phyloP scores from a whole-genome alignment of 2,329 filamentous ascomycete genomes.

The Calonectria pseudoreteaudii region DNA sequence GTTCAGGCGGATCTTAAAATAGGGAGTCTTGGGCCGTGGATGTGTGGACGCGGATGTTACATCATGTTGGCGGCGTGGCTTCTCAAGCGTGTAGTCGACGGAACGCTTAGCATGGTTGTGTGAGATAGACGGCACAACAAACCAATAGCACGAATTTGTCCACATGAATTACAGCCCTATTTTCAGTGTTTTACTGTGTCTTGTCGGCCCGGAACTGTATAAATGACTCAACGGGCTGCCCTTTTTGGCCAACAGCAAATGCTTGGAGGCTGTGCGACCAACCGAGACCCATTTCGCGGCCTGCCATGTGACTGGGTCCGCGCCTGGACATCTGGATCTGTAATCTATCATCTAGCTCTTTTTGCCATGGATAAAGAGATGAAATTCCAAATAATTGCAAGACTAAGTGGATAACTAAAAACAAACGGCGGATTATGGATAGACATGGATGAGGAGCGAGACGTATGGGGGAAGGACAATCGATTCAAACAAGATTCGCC shows the following conservation, averaged over 20 bases:
- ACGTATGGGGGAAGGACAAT: background rate
- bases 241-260: background rate
- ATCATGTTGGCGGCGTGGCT: conserved; percentile 25
- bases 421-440: background rate
- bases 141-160: conserved; percentile 19
- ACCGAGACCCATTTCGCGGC: background rate
- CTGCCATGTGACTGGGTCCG: background rate
- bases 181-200: background rate
- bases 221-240: background rate
- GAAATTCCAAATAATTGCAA: too few relatives aligned
- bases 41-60: conserved; percentile 35
- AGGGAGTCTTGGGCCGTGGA: conserved; percentile 38
- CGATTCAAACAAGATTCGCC: background rate
- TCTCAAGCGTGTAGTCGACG: background rate
- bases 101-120: background rate
- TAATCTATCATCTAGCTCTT: background rate
- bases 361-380: background rate
- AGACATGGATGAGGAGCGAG: background rate
- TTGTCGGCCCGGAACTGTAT: background rate
- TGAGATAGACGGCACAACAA: conserved; percentile 7
- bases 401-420: background rate
- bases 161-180: background rate
- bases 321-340: background rate
- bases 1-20: conserved; percentile 42
- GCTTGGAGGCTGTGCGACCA: background rate